Evolutionary conservation across 2,329 filamentous ascomycete species (phyloP), one percentile per base, ranked within the genome.

Genomic region (Emergomyces orientalis): DNA sequence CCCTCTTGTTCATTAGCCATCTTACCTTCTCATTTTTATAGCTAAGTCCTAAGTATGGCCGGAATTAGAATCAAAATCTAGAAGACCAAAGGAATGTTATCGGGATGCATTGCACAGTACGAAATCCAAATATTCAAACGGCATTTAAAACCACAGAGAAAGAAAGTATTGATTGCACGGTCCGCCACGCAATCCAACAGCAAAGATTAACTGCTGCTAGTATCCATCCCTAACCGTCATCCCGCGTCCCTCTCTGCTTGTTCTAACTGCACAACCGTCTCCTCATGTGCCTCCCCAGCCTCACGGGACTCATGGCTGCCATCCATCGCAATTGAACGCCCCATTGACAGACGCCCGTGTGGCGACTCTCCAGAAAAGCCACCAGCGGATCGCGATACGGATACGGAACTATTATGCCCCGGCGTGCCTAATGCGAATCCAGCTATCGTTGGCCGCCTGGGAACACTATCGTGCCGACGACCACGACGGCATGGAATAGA

Each of bases 401-500:
- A 59, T 17, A 59, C 56, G 39, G 19, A 19, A 7, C n/a, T 11
- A 27, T 8, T 34, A 22, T 47, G 8, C 11, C 25, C 25, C n/a
- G 25, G 17, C 14, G 34, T 41, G 41, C 7, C 37, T 27, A 17
- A n/a, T 22, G 34, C 41, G 19, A 59, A 27, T 7, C 17, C 41
- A 3, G 19, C 41, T n/a, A 59, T 59, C 17, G 39, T 34, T 59
- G 37, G 57, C 41, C 57, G 27, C 6, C 57, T 19, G 3, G 27
- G 9, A 8, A 7, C 27, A 22, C 34, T 17, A 27, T 30, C 6
- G 13, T 19, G 27, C 27, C 6, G 49, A 22, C 41, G 27, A 27
- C 25, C 19, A 25, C 41, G 41, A 25, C 27, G 61, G 19, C 52
- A 32, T 22, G 62, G 55, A 22, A 52, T 64, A 17, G 63, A 61